Conservation (phyloP, 73 alveolate species). For the Paramecium sexaurelia region DNA sequence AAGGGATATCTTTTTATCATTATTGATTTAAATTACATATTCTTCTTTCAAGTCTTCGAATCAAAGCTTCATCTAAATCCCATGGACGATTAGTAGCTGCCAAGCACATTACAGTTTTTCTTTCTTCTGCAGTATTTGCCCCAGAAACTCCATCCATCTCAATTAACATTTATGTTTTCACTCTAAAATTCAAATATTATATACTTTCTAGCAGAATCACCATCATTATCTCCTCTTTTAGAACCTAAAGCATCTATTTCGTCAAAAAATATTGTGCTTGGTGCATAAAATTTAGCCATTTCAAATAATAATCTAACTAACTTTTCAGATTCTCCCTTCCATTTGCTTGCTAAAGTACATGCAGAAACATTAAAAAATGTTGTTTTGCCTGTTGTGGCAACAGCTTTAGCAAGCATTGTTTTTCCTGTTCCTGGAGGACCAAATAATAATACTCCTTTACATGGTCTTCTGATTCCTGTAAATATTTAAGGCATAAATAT, state of each 20-base stretch:
- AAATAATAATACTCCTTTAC: constrained; percentile 94
- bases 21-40: constrained; percentile 73
- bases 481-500: constrained; percentile 95
- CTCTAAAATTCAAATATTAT: constrained; percentile 41
- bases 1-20: constrained; percentile 62
- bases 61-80: constrained; percentile 95
- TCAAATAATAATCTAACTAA: constrained; percentile 92
- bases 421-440: constrained; percentile 99
- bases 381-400: constrained; percentile 91
- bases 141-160: constrained; percentile 90
- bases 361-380: constrained; percentile 97
- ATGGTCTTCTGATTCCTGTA: constrained; percentile 97
- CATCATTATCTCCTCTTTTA: constrained; percentile 86
- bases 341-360: constrained; percentile 95
- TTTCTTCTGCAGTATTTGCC: constrained; percentile 68
- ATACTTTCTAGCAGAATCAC: constrained; percentile 81
- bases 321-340: constrained; percentile 99
- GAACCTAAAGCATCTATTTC: constrained; percentile 95
- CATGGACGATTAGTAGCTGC: constrained; percentile 94
- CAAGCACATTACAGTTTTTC: constrained; percentile 83
- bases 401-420: constrained; percentile 98
- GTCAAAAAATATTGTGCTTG: constrained; percentile 97
- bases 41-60: constrained; percentile 94
- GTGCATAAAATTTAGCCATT: constrained; percentile 98
- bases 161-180: constrained; percentile 80